Evolutionary conservation across 345 rosid genomes (phyloP).

Genomic region (Lepidium sativum): DNA sequence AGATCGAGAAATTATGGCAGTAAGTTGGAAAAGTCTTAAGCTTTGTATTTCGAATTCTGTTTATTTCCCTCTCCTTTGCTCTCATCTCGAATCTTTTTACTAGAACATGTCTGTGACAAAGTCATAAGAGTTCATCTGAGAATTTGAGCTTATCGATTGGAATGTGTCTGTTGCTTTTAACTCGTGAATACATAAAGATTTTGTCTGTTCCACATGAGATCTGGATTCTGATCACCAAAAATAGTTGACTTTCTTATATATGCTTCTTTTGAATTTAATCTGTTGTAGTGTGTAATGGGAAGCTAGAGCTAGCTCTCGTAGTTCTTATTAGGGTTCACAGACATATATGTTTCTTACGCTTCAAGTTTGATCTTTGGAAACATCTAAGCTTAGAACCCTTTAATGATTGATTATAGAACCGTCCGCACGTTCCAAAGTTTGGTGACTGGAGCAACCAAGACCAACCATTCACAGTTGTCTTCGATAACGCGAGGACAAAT

Average conservation of each 20-base stretch:
- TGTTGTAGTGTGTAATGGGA: not conserved
- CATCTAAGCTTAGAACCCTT: not conserved
- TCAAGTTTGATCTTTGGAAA: not conserved
- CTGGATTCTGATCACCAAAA: not conserved
- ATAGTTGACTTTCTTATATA: conserved; percentile 13
- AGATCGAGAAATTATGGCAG: conserved; percentile 16
- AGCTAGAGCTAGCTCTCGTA: not conserved
- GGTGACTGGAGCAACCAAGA: conserved; percentile 30
- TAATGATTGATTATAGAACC: conserved; percentile 15
- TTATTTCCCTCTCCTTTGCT: not conserved
- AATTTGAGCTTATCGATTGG: not conserved
- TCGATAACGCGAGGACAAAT: conserved; percentile 27
- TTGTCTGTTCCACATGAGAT: not conserved
- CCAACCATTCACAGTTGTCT: conserved; percentile 28
- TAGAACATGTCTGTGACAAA: not conserved
- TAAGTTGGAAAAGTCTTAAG: not conserved
- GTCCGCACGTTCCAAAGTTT: conserved; percentile 29
- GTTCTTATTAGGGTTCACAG: not conserved
- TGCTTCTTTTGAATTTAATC: not conserved
- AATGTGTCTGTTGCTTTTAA: not conserved
- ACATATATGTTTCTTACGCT: not conserved
- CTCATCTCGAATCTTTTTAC: not conserved
- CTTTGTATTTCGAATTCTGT: not conserved
- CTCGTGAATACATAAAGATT: not conserved
- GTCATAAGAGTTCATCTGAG: not conserved